Evolutionary conservation across 2,329 filamentous ascomycete species (phyloP).

Genomic region (Colletotrichum sp.): DNA sequence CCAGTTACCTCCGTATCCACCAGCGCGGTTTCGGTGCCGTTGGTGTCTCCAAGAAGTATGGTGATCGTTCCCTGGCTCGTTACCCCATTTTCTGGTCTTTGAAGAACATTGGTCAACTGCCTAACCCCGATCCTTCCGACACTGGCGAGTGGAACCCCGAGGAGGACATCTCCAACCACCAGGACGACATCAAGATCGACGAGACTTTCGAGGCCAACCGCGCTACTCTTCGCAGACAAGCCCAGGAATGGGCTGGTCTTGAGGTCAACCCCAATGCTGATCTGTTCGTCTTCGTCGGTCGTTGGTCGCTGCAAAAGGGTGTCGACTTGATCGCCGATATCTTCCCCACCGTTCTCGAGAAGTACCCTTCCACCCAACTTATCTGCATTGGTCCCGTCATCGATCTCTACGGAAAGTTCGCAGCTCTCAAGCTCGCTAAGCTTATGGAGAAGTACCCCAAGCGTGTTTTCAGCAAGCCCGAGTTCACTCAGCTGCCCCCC

Average conservation of each 20-base stretch:
- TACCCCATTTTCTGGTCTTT: slow-evolving; percentile 75
- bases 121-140: slow-evolving; percentile 70
- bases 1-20: slow-evolving; percentile 69
- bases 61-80: slow-evolving; percentile 67
- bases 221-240: slow-evolving; percentile 60
- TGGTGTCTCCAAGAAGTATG: slow-evolving; percentile 72
- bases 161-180: slow-evolving; percentile 46
- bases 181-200: slow-evolving; percentile 56
- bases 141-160: slow-evolving; percentile 63
- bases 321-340: slow-evolving; percentile 73
- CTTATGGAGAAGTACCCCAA: slow-evolving; percentile 71
- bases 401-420: slow-evolving; percentile 72
- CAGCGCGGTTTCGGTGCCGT: slow-evolving; percentile 73
- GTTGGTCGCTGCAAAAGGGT: slow-evolving; percentile 74
- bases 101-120: slow-evolving; percentile 65
- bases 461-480: slow-evolving; percentile 70
- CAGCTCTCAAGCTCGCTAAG: slow-evolving; percentile 66
- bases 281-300: slow-evolving; percentile 71
- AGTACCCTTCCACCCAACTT: slow-evolving; percentile 63
- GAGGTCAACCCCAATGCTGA: slow-evolving; percentile 66
- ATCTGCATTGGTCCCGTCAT: slow-evolving; percentile 70
- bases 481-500: slow-evolving; percentile 70
- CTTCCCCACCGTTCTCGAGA: slow-evolving; percentile 66
- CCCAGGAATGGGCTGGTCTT: slow-evolving; percentile 71
- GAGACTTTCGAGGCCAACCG: slow-evolving; percentile 57